Base-by-base conservation (phyloP, 2,329 filamentous ascomycete species). In the Colletotrichum cordylinicola region DNA sequence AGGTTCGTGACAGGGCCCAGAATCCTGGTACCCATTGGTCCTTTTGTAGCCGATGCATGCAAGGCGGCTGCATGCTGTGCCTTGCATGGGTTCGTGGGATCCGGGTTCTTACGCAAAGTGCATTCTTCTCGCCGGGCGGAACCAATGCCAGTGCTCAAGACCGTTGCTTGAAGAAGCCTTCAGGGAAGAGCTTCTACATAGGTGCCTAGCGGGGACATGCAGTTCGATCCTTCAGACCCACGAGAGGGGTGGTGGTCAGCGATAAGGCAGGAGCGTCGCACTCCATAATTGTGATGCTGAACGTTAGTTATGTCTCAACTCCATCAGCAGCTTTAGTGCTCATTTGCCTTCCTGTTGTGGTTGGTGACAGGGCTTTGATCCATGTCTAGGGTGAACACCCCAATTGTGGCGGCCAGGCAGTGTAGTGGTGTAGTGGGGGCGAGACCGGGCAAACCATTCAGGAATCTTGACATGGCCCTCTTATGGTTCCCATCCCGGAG, bases 201-300 rank as follows among this genome's bases (percentile, higher is more conserved):
- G 61, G 29, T 71, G 43, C 69, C 43, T 71, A 70, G 66, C 10
- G 8, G 15, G 5, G 7, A 6, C 29, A 37, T 31, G 55, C 39
- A 62, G 21, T 35, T 35, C 4, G 12, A 73, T 73, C 70, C 70
- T 73, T 73, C 66, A 33, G 56, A 37, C 18, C 55, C 70, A 69
- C 39, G 29, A 31, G 48, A 10, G 12, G 65, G 65, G 70, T 73
- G 65, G 70, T 73, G 70, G 70, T 69, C 70, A 73, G 70, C 70
- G 56, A 73, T 69, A 69, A 73, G 70, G 31, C 70, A 7, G 24
- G 31, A 15, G 2, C n/a, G 6, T 35, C 35, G 4, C 8, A 10
- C 4, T 13, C 21, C 16, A 21, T 16, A 9, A 43, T 48, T 27
- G 29, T 72, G 24, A 6, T 7, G 6, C 29, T 35, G 37, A 21